These are phyloP conservation scores for Jamesozyma jinghongensis DNA, from an alignment of 805 yeast species.

Conservation along the genomic window DNA sequence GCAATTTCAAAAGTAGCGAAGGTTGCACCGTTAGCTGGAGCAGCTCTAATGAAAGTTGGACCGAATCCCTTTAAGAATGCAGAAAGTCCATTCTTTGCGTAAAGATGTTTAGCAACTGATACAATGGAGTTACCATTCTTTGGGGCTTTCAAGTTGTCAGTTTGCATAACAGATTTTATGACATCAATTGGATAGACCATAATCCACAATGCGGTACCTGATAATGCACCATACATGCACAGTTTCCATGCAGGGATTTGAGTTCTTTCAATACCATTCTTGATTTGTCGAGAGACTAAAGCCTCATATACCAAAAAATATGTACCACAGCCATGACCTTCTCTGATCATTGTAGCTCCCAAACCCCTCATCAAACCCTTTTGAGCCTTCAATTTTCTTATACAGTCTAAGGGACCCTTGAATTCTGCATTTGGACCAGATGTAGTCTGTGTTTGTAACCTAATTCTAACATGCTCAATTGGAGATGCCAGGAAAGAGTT, in stretches of 20 bases:
- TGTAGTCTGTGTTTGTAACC: conserved; percentile 66
- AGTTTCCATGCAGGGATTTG: conserved; percentile 83
- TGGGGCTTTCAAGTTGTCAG: conserved; percentile 36
- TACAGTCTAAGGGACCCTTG: conserved; percentile 40
- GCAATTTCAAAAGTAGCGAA: conserved; percentile 89
- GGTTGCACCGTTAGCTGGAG: conserved; percentile 97
- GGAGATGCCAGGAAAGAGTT: conserved; percentile 88
- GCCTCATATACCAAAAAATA: conserved; percentile 90
- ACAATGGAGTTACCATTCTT: conserved; percentile 45
- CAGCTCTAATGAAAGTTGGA: conserved; percentile 92
- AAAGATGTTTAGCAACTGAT: conserved; percentile 47
- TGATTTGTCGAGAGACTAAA: conserved; percentile 46
- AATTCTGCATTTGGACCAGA: conserved; percentile 36
- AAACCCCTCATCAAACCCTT: conserved; percentile 74
- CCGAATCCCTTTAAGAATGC: conserved; percentile 87
- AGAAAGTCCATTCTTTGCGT: conserved; percentile 47
- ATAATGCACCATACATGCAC: conserved; percentile 80
- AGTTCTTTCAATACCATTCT: conserved; percentile 40
- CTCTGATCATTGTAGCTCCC: conserved; percentile 74
- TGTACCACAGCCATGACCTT: conserved; percentile 78
- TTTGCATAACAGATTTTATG: conserved; percentile 78
- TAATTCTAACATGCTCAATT: conserved; percentile 87
- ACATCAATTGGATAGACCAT: conserved; percentile 84
- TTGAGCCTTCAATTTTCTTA: conserved; percentile 41
- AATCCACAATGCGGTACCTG: conserved; percentile 86